phyloP scores from a whole-genome alignment of 2,329 filamentous ascomycete genomes.

The Cytospora piceae region DNA sequence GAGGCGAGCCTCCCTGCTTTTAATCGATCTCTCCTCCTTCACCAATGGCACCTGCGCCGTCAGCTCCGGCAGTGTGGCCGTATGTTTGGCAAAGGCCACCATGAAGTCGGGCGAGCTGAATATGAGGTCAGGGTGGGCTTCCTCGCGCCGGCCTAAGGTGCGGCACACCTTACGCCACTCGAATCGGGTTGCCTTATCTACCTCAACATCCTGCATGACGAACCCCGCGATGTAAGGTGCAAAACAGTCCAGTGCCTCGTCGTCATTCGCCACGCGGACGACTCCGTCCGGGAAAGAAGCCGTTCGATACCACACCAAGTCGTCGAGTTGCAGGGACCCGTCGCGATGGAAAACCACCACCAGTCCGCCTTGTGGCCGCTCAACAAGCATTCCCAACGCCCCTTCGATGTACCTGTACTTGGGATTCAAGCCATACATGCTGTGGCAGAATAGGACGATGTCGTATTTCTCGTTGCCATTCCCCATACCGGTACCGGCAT shows the following conservation, averaged over 20 bases:
- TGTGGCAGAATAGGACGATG: conserved; percentile 64
- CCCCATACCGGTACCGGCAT: conserved; percentile 31
- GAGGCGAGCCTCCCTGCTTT: conserved; percentile 55
- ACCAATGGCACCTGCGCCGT: conserved; percentile 44
- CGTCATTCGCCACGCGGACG: conserved; percentile 48
- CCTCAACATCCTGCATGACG: conserved; percentile 38
- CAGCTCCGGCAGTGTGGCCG: conserved; percentile 49
- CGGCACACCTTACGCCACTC: conserved; percentile 60
- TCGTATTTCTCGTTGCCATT: conserved; percentile 50
- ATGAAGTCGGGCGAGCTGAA: conserved; percentile 57
- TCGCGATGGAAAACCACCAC: conserved; percentile 62
- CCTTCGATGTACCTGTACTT: conserved; percentile 50
- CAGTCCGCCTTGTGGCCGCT: conserved; percentile 43
- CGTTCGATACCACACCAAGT: conserved; percentile 52
- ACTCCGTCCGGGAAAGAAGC: conserved; percentile 51
- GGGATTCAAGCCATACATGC: conserved; percentile 63
- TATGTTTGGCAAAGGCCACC: conserved; percentile 52
- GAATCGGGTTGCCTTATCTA: conserved; percentile 38
- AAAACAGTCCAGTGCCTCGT: conserved; percentile 54
- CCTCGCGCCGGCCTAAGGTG: conserved; percentile 45
- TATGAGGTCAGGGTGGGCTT: conserved; percentile 43
- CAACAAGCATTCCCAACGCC: conserved; percentile 52
- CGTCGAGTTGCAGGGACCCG: conserved; percentile 46
- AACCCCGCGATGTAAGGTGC: conserved; percentile 56
- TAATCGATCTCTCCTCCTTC: conserved; percentile 42